Conservation (phyloP, 208 protist species). For the Trypanosoma conorhini region DNA sequence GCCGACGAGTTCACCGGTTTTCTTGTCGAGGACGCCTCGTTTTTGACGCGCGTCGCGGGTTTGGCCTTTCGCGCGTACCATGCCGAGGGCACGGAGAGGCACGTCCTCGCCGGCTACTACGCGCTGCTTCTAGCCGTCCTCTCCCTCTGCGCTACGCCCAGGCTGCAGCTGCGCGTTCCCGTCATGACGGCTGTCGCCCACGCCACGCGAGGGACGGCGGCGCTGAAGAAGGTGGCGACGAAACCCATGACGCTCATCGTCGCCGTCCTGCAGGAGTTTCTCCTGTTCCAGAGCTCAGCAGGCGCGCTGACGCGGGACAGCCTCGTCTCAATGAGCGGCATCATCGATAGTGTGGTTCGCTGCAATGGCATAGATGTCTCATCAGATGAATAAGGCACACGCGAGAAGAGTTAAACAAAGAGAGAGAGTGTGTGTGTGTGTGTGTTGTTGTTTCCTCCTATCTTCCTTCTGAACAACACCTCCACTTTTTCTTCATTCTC, state of each 20-base stretch:
- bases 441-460: no score
- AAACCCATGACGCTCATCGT: constrained; percentile 76
- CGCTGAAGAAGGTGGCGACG: constrained; percentile 20
- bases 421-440: no score
- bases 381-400: constrained; percentile 8
- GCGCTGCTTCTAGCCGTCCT: constrained; percentile 71
- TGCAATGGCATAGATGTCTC: constrained; percentile 60
- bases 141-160: constrained; percentile 38
- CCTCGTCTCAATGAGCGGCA: constrained; percentile 45
- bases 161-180: constrained; percentile 40
- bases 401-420: constrained; percentile 11
- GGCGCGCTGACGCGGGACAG: constrained; percentile 62
- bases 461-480: constrained; percentile 19
- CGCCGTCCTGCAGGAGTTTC: constrained; percentile 85
- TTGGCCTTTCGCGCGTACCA: constrained; percentile 25
- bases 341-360: constrained; percentile 47
- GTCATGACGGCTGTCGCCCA: constrained; percentile 67
- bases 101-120: constrained; percentile 81
- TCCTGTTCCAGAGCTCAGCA: constrained; percentile 81
- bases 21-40: constrained; percentile 16
- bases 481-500: constrained; percentile 1
- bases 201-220: constrained; percentile 31
- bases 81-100: constrained; percentile 40
- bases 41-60: constrained; percentile 17
- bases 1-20: constrained; percentile 18